phyloP scores from a whole-genome alignment of 768 basidiomycete species.

The Podaxis pistillaris region DNA sequence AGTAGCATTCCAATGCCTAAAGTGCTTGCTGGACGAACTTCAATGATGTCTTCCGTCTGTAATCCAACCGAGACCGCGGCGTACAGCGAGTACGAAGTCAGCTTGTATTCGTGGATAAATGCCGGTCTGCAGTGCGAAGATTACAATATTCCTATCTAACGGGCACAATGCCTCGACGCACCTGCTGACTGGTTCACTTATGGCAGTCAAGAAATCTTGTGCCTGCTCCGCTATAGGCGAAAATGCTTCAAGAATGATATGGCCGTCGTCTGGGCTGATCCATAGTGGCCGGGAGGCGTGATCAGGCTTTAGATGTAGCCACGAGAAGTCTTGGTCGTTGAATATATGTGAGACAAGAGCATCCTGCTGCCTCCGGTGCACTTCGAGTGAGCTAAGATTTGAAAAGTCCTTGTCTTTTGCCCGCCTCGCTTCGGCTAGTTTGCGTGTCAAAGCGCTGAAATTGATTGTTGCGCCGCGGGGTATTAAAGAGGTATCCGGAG shows the following conservation, averaged over 20 bases:
- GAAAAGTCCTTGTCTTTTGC: conserved; percentile 39
- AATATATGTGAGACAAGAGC: conserved; percentile 80
- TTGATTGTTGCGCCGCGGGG: conserved; percentile 83
- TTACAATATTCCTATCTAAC: conserved; percentile 15
- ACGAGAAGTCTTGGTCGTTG: conserved; percentile 82
- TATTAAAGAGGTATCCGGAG: conserved; percentile 53
- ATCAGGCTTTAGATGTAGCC: conserved; percentile 85
- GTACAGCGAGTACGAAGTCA: conserved; percentile 96
- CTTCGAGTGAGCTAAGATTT: conserved; percentile 54
- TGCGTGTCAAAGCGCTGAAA: conserved; percentile 79
- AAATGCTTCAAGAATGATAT: conserved; percentile 97
- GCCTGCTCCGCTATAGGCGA: conserved; percentile 97
- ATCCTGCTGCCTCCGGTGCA: conserved; percentile 73
- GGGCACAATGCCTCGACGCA: conserved; percentile 40
- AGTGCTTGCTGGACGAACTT: conserved; percentile 57
- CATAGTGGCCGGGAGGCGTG: conserved; percentile 91
- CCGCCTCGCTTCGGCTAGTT: conserved; percentile 64
- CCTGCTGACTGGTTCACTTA: conserved; percentile 98
- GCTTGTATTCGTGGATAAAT: conserved; percentile 98
- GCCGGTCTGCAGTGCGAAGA: conserved; percentile 65
- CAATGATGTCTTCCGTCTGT: conserved; percentile 97
- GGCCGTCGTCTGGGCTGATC: conserved; percentile 91
- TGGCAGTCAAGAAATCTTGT: conserved; percentile 97
- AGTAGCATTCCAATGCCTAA: conserved; percentile 19
- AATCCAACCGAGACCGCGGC: conserved; percentile 98